Evolutionary conservation across 495 filamentous ascomycete species (phyloP).

Genomic region (Lichenothelia convexa): DNA sequence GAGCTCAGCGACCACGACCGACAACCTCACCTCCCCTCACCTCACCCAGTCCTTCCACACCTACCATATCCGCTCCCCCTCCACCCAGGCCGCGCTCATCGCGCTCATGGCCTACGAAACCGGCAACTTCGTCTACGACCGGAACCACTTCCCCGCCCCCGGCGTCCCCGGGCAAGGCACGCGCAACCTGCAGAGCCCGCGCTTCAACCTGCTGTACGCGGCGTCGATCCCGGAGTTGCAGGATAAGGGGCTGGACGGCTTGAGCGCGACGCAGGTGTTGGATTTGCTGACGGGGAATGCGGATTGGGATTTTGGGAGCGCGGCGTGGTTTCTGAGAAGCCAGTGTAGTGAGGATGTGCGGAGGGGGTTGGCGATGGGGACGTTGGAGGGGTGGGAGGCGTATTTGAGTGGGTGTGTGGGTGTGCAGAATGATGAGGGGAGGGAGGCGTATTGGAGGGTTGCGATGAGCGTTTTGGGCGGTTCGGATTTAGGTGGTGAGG

Average conservation of each 20-base stretch:
- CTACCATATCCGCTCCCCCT: conserved; percentile 30
- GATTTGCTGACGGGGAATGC: conserved; percentile 38
- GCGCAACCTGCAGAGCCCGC: conserved; percentile 53
- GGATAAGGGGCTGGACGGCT: conserved; percentile 9
- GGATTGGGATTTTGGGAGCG: conserved; percentile 49
- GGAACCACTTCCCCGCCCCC: conserved; percentile 25
- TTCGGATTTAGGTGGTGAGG: too few species aligned
- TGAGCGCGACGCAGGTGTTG: conserved; percentile 30
- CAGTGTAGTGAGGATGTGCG: conserved; percentile 36
- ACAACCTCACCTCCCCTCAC: conserved; percentile 38
- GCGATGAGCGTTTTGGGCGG: too few species aligned
- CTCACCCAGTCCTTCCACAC: conserved; percentile 35
- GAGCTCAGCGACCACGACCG: too few species aligned
- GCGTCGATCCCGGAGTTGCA: conserved; percentile 10
- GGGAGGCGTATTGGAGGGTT: conserved; percentile 37
- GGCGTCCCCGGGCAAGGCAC: conserved; percentile 54
- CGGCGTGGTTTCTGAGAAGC: conserved; percentile 53
- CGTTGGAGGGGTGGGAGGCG: conserved; percentile 34
- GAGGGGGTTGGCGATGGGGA: conserved; percentile 28
- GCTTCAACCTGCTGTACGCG: conserved; percentile 46
- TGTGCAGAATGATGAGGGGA: conserved; percentile 27
- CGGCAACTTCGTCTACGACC: conserved; percentile 27
- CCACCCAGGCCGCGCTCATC: conserved; percentile 18
- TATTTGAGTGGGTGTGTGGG: conserved; percentile 51
- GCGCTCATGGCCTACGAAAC: conserved; percentile 38